Evolutionary conservation across 2,329 filamentous ascomycete genomes (phyloP).

Genomic region (Orbilia brochopaga): DNA sequence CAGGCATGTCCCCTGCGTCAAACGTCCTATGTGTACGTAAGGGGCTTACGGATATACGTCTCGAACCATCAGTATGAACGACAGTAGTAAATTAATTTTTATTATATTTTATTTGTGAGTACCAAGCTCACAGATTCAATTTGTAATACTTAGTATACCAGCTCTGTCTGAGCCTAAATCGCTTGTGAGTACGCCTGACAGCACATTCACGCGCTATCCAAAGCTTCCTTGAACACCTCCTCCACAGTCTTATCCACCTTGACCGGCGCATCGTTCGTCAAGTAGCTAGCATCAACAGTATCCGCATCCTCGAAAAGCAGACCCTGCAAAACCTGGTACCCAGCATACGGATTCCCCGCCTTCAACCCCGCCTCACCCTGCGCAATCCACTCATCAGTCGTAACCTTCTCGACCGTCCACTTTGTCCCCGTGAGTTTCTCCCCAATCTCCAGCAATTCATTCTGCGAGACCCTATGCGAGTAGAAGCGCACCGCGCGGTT

Average conservation of each 20-base stretch:
- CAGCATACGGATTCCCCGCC: slow-evolving; percentile 29
- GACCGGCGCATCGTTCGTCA: slow-evolving; percentile 26
- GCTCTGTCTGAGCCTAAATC: no score
- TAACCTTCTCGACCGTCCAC: slow-evolving; percentile 52
- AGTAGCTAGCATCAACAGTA: slow-evolving; percentile 22
- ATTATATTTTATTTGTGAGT: no score
- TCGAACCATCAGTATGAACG: no score
- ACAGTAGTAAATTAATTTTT: no score
- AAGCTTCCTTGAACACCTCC: slow-evolving; percentile 19
- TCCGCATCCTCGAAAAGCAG: slow-evolving; percentile 41
- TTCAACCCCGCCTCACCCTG: slow-evolving; percentile 46
- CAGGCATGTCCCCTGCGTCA: no score
- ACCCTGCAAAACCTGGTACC: slow-evolving; percentile 39
- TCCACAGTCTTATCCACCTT: slow-evolving; percentile 28
- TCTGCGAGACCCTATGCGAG: slow-evolving; percentile 61
- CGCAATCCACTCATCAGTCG: slow-evolving; percentile 53
- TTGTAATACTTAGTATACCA: no score
- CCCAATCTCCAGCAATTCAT: slow-evolving; percentile 56
- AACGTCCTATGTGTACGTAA: no score
- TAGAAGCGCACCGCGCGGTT: slow-evolving; percentile 63
- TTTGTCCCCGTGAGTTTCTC: slow-evolving; percentile 57
- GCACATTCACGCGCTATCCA: slow-evolving; percentile 7
- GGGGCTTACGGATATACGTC: no score
- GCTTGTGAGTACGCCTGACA: no score
- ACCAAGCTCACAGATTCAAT: no score